A percentile compares a stretch with the other conserved stretches of the same genome.
phyloP scores from a whole-genome alignment of 208 protist species.

The Leishmania aethiopica region DNA sequence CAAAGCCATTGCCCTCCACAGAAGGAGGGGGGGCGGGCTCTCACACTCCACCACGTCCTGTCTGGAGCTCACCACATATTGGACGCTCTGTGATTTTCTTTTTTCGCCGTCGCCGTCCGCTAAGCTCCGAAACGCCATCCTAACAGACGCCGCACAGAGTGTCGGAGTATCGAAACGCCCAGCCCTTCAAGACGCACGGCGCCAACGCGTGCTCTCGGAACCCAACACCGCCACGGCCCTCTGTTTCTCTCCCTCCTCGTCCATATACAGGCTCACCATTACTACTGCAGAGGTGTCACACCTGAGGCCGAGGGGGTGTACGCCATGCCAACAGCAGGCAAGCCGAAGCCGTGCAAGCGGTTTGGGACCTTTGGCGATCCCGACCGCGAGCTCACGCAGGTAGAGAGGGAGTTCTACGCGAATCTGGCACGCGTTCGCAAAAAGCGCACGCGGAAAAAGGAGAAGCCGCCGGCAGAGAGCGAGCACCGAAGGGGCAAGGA shows the following conservation, averaged over 20 bases:
- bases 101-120: neutral
- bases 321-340: neutral
- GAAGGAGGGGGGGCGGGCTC: neutral
- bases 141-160: neutral
- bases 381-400: constrained; percentile 4
- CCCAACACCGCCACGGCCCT: neutral
- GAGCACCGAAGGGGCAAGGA: neutral
- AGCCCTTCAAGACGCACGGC: neutral
- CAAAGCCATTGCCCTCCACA: neutral
- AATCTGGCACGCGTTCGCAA: neutral
- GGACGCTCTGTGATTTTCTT: neutral
- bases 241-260: neutral
- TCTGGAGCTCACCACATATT: neutral
- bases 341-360: neutral
- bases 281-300: neutral
- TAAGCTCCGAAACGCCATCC: neutral
- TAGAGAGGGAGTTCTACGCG: neutral
- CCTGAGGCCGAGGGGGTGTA: neutral
- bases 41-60: neutral
- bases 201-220: neutral
- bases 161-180: neutral
- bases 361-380: constrained; percentile 9
- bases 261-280: neutral
- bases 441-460: neutral
- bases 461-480: neutral